A percentile compares a stretch with the other conserved stretches of the same genome.
These are phyloP conservation scores for Fagopyrum esculentum DNA, from an alignment of 148 eudicot genomes.

Conservation along the genomic window DNA sequence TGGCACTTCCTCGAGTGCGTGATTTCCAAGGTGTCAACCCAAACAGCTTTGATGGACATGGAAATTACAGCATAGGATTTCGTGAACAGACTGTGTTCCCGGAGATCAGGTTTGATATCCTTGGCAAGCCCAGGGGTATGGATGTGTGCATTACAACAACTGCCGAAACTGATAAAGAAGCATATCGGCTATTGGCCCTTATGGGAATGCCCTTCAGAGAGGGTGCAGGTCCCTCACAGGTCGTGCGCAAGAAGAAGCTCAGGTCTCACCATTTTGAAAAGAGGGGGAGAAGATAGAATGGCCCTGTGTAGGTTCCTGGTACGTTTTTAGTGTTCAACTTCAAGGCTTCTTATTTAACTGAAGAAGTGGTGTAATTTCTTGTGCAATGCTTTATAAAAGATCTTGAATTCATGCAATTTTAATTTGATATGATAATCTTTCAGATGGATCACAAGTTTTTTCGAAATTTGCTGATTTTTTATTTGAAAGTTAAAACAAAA, in stretches of 20 bases:
- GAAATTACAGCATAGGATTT: slow-evolving; percentile 85
- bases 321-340: not conserved
- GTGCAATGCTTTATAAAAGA: not conserved
- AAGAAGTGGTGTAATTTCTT: not conserved
- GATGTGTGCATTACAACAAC: slow-evolving; percentile 88
- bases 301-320: no score
- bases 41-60: slow-evolving; percentile 92
- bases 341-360: not conserved
- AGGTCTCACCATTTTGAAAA: slow-evolving; percentile 77
- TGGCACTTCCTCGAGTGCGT: slow-evolving; percentile 86
- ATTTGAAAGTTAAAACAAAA: no score
- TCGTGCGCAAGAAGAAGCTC: slow-evolving; percentile 76
- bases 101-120: slow-evolving; percentile 55
- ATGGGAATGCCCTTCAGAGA: slow-evolving; percentile 99
- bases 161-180: slow-evolving; percentile 90
- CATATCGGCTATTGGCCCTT: slow-evolving; percentile 52
- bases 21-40: slow-evolving; percentile 94
- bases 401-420: not conserved
- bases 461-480: not conserved
- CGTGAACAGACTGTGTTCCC: slow-evolving; percentile 88
- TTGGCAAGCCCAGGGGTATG: slow-evolving; percentile 91
- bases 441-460: not conserved
- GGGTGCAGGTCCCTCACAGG: slow-evolving; percentile 32
- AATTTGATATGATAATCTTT: not conserved
- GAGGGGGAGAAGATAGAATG: slow-evolving; percentile 38